Base-by-base conservation (phyloP, 2,329 filamentous ascomycete genomes). In the Fusarium pseudograminearum region DNA sequence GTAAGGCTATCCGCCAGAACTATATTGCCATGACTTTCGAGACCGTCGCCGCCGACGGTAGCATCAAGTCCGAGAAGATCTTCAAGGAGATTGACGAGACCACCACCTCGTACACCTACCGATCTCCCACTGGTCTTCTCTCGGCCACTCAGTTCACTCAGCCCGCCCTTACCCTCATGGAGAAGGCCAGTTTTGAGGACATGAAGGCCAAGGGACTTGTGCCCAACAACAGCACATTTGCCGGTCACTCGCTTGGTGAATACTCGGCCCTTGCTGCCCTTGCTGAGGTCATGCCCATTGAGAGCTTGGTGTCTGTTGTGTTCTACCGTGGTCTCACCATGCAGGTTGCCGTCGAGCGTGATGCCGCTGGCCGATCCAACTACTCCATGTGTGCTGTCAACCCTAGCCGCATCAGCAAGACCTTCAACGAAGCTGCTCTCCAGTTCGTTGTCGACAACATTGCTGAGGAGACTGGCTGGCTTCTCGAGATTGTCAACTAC, bases 11-110 rank as follows among this genome's bases (percentile, higher is more conserved):
- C 74, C 93, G 96, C 69, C 92, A 97, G 78, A 99, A 99, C 83
- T 99, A 99, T 86, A 98, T 98, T 92, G 91, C 95, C 64, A 99
- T 99, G 96, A 98, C 95, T 48, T 99, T 98, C 81, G 96, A 99
- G 85, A 97, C 95, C n/a, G 94, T 99, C 55, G 92, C 91, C 62
- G 84, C 93, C 3, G 96, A 99, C 79, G 96, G 96, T 28, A 89
- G 89, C 36, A 94, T 97, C 84, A 98, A 98, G 83, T 98, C 96
- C 1, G 96, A 99, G 86, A 97, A 95, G 83, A 99, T 99, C 78
- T 99, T 99, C 88, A 98, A 99, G 85, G 94, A 97, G 76, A 94
- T 99, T 75, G 89, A 91, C 76, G 96, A 98, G 83, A 91, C 87
- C 78, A 98, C 95, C 4, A 93, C 92, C 8, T 98, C 93, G 0